These are phyloP conservation scores for Monosporascus sp. DNA, from an alignment of 2,329 filamentous ascomycete species.

Conservation along the genomic window DNA sequence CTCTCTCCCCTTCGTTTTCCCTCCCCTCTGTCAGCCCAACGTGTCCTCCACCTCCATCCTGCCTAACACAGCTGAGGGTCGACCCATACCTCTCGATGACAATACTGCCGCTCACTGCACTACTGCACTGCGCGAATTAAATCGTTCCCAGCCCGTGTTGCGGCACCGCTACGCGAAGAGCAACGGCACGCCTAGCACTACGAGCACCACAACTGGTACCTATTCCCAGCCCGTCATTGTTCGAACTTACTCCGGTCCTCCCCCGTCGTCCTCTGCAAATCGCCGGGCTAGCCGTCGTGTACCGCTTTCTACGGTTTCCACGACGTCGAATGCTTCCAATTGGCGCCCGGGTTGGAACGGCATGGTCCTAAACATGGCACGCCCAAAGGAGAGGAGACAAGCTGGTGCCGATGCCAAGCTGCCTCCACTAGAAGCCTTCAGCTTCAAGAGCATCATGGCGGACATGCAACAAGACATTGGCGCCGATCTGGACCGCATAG, in stretches of 20 bases:
- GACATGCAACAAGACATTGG: constrained; percentile 50
- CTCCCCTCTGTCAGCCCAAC: constrained; percentile 43
- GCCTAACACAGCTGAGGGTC: constrained; percentile 50
- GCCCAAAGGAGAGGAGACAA: constrained; percentile 37
- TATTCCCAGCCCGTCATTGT: constrained; percentile 63
- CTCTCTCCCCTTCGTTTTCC: constrained; percentile 44
- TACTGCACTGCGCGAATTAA: constrained; percentile 56
- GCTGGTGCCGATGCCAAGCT: constrained; percentile 37
- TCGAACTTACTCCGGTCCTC: constrained; percentile 53
- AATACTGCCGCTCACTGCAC: constrained; percentile 51
- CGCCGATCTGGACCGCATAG: constrained; percentile 58
- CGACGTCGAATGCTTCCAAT: constrained; percentile 17
- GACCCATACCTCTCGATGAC: constrained; percentile 51
- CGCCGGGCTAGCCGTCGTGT: constrained; percentile 27
- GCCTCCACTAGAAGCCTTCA: constrained; percentile 59
- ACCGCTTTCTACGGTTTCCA: constrained; percentile 21
- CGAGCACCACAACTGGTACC: constrained; percentile 35
- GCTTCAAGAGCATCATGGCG: constrained; percentile 59
- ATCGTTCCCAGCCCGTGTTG: constrained; percentile 48
- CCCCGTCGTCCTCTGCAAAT: constrained; percentile 26
- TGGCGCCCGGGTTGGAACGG: constrained; percentile 31
- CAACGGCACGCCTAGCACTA: constrained; percentile 46
- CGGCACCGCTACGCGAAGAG: constrained; percentile 53
- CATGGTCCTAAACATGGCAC: constrained; percentile 38
- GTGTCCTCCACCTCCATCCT: constrained; percentile 49